phyloP scores from a whole-genome alignment of 768 basidiomycete genomes.

The Hemileccinum rubropunctum region DNA sequence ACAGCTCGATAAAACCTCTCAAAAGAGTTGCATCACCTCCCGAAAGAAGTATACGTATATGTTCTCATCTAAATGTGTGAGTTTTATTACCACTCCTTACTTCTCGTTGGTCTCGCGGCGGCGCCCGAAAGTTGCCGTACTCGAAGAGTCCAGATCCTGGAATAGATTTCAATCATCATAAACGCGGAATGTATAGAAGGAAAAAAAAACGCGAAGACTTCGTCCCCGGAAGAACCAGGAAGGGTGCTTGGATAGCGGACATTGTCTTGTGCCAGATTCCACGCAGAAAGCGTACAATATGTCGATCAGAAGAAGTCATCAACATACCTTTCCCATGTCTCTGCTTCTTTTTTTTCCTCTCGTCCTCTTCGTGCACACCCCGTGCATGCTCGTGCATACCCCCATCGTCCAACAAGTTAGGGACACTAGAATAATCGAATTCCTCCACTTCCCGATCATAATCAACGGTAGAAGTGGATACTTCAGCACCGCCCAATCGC shows the following conservation, averaged over 20 bases:
- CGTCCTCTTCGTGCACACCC: constrained; percentile 27
- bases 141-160: constrained; percentile 37
- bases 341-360: constrained; percentile 49
- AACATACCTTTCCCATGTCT: constrained; percentile 43
- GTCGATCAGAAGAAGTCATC: constrained; percentile 1
- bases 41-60: constrained; percentile 8
- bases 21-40: constrained; percentile 1
- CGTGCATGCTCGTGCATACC: constrained; percentile 28
- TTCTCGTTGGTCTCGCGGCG: constrained; percentile 63
- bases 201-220: constrained; percentile 3
- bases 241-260: not conserved
- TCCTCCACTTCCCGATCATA: constrained; percentile 34
- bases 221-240: not conserved
- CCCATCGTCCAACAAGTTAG: constrained; percentile 70
- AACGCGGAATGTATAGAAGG: not conserved
- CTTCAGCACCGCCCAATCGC: constrained; percentile 2
- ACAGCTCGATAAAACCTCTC: not conserved
- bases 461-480: constrained; percentile 4
- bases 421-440: constrained; percentile 68
- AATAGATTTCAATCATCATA: constrained; percentile 8
- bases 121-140: constrained; percentile 61
- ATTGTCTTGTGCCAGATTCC: not conserved
- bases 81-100: constrained; percentile 70
- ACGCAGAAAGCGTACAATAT: not conserved
- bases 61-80: constrained; percentile 57